A percentile compares a stretch with the other conserved stretches of the same genome.
Evolutionary conservation across 805 yeast genomes (phyloP).

Genomic region (Candida insectorum): DNA sequence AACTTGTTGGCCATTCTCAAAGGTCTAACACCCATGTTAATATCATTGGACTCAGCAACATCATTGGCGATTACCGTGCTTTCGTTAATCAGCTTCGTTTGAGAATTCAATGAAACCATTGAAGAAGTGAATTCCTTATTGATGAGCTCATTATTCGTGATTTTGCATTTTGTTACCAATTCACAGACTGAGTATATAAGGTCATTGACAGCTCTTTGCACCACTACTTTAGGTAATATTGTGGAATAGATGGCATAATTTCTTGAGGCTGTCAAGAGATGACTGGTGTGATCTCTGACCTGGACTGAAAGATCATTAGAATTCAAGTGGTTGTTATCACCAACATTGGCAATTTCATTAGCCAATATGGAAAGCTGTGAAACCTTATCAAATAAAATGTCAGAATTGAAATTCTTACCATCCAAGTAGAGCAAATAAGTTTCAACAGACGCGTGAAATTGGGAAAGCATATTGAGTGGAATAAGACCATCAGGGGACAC

Average conservation of each 20-base stretch:
- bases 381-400: constrained; percentile 47
- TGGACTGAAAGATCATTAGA: constrained; percentile 41
- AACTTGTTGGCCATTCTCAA: constrained; percentile 62
- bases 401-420: constrained; percentile 25
- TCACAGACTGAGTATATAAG: constrained; percentile 65
- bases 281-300: constrained; percentile 66
- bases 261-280: constrained; percentile 72
- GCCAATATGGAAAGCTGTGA: constrained; percentile 48
- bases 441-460: constrained; percentile 49
- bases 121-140: neutral
- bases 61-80: neutral
- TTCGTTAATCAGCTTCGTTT: neutral
- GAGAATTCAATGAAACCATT: neutral
- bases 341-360: constrained; percentile 36
- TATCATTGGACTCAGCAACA: neutral
- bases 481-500: constrained; percentile 43
- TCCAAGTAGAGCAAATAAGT: constrained; percentile 35
- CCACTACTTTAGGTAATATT: constrained; percentile 65
- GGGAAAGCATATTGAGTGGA: constrained; percentile 41
- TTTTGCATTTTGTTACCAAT: constrained; percentile 29
- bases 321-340: constrained; percentile 20
- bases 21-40: constrained; percentile 56
- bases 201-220: constrained; percentile 76
- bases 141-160: constrained; percentile 6
- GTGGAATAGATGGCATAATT: constrained; percentile 62